Percentiles rank a stretch among this genome's conserved stretches.
Conservation (phyloP, 805 yeast genomes). For the Candida nonsorbophila region DNA sequence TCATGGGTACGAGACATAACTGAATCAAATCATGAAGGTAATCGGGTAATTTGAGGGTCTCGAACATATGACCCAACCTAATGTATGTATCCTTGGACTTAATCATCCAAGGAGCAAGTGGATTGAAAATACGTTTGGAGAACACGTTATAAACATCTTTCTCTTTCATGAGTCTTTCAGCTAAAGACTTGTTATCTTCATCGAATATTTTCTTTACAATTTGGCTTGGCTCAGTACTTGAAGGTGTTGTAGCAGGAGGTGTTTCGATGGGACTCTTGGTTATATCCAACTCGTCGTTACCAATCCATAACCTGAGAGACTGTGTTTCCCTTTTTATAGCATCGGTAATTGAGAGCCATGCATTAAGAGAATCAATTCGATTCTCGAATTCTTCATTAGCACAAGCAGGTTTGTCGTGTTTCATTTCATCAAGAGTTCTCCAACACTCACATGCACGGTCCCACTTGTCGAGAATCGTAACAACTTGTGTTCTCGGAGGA, state of each 20-base stretch:
- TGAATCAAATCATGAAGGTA: conserved; percentile 60
- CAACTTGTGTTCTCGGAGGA: conserved; percentile 44
- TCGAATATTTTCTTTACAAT: conserved; percentile 37
- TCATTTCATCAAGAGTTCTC: conserved; percentile 77
- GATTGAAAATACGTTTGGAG: conserved; percentile 58
- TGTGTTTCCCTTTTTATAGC: conserved; percentile 60
- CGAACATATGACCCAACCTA: conserved; percentile 55
- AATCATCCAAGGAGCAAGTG: conserved; percentile 74
- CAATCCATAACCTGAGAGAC: conserved; percentile 73
- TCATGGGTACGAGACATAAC: conserved; percentile 71
- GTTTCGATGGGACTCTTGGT: conserved; percentile 25
- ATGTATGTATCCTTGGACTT: conserved; percentile 74
- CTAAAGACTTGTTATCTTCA: conserved; percentile 63
- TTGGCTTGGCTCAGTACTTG: conserved; percentile 8
- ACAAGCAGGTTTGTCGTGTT: conserved; percentile 68
- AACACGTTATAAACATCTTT: conserved; percentile 71
- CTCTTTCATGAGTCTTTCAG: conserved; percentile 78
- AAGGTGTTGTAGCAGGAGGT: conserved; percentile 11
- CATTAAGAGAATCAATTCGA: conserved; percentile 68
- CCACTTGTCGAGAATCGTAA: conserved; percentile 50
- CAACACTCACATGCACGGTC: conserved; percentile 71
- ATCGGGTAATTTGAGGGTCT: conserved; percentile 68
- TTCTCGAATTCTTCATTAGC: conserved; percentile 57
- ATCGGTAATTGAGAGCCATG: conserved; percentile 76
- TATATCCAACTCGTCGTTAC: conserved; percentile 73